These are phyloP conservation scores for Saturnispora silvae DNA, from an alignment of 805 yeast genomes.

Conservation along the genomic window DNA sequence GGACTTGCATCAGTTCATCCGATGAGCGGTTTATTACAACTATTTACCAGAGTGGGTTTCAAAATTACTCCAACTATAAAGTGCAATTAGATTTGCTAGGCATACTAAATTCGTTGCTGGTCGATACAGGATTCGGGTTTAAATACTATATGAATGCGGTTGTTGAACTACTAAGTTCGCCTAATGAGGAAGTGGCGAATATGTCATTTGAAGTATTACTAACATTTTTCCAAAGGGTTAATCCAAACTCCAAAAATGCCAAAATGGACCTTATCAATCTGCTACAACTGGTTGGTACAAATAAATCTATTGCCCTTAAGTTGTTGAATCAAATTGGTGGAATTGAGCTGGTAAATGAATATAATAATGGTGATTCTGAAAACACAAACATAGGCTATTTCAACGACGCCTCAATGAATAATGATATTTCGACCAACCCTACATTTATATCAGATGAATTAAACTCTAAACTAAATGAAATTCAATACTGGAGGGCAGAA, in stretches of 20 bases:
- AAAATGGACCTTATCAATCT: conserved; percentile 35
- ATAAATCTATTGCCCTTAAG: conserved; percentile 16
- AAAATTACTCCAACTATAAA: conserved; percentile 24
- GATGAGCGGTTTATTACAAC: conserved; percentile 32
- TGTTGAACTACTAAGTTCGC: conserved; percentile 17
- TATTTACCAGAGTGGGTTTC: conserved; percentile 34
- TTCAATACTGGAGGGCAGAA: conserved; percentile 20
- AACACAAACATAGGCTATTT: background rate
- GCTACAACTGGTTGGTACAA: conserved; percentile 27
- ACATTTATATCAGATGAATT: background rate
- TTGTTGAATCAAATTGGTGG: conserved; percentile 25
- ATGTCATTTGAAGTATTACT: conserved; percentile 23
- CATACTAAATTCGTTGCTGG: conserved; percentile 35
- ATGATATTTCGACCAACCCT: background rate
- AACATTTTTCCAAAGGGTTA: conserved; percentile 27
- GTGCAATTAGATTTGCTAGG: conserved; percentile 35
- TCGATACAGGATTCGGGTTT: conserved; percentile 25
- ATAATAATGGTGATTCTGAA: conserved; percentile 2
- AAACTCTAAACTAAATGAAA: conserved; percentile 1
- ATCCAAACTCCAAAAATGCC: conserved; percentile 28
- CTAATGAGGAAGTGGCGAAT: conserved; percentile 12
- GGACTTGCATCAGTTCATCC: conserved; percentile 27
- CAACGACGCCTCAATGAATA: background rate
- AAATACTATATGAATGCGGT: conserved; percentile 20
- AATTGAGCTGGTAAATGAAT: conserved; percentile 7